Base-by-base conservation (phyloP, 495 filamentous ascomycete genomes). In the Aspergillus wentii region DNA sequence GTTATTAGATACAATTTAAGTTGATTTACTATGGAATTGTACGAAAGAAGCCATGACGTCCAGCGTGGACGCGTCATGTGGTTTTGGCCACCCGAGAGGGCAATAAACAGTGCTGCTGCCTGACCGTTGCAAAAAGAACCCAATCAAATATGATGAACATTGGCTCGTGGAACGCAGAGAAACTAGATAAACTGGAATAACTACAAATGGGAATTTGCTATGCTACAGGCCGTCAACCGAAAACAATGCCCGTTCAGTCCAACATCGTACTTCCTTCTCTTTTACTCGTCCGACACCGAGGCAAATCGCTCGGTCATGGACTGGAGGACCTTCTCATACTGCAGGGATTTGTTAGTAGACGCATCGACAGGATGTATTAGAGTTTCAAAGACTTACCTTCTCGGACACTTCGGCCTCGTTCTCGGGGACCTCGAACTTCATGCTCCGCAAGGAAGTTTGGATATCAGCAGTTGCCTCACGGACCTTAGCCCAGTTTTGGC, bases 231-330 rank as follows among this genome's bases (percentile, higher is more conserved):
- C 40, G 39, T 37, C 35, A 34, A 32, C 44, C 51, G n/a, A 53
- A 52, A 49, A 36, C 17, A 32, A 21, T 29, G 17, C 27, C 29
- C 31, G 28, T 25, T 46, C 48, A 46, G 36, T 37, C 31, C 22
- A 49, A 42, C 28, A 29, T 39, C 10, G 37, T 40, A 17, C 45
- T 30, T 31, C 39, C 33, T 14, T 35, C 31, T n/a, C n/a, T 46
- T 58, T 50, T 86, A 98, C 75, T 97, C 92, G 64, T 98, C 92
- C 50, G 82, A 75, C 34, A 97, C 87, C 9, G 86, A 78, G 14
- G 94, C 94, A 66, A 97, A 98, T 61, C 94, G 89, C 64, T 98
- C 94, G 40, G 83, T 79, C 90, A 98, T 88, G 42, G 75, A 74
- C 66, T 94, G 87, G 51, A 86, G 72, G 51, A 97, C 74, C 52